These are phyloP conservation scores for Epichloe typhina DNA, from an alignment of 2,329 filamentous ascomycete species.

Conservation along the genomic window DNA sequence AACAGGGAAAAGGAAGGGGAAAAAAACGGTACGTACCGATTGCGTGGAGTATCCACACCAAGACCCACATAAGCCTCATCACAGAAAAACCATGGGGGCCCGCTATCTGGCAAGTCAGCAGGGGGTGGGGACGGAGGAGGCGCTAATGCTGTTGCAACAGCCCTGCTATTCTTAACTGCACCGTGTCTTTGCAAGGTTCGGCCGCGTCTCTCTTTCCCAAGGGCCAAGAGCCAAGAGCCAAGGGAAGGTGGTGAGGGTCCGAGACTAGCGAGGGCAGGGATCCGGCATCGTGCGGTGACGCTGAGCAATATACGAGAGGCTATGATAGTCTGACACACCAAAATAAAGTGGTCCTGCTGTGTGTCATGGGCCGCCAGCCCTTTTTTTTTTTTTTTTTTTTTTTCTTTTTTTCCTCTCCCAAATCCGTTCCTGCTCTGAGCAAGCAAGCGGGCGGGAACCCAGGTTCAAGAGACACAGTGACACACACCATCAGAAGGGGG, in stretches of 20 bases:
- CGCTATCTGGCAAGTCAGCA: slow-evolving; percentile 17
- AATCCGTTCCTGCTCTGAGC: background rate
- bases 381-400: slow-evolving; percentile 4
- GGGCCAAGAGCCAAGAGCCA: background rate
- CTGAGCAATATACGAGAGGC: slow-evolving; percentile 33
- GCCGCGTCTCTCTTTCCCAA: slow-evolving; percentile 9
- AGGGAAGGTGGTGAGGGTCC: slow-evolving; percentile 1
- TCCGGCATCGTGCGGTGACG: slow-evolving; percentile 25
- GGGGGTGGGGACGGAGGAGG: slow-evolving; percentile 10
- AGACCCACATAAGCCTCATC: slow-evolving; percentile 14
- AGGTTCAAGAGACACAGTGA: background rate
- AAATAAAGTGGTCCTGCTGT: slow-evolving; percentile 27
- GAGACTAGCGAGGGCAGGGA: slow-evolving; percentile 17
- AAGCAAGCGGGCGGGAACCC: slow-evolving; percentile 3
- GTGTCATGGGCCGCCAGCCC: slow-evolving; percentile 16
- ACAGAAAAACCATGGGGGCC: slow-evolving; percentile 14
- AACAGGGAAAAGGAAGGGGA: slow-evolving; percentile 1
- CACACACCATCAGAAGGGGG: background rate
- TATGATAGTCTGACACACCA: slow-evolving; percentile 37
- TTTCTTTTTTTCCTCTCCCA: too few species aligned
- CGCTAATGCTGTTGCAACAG: slow-evolving; percentile 21
- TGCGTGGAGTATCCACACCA: slow-evolving; percentile 25
- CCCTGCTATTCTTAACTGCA: slow-evolving; percentile 33
- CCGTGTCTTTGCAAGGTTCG: slow-evolving; percentile 17
- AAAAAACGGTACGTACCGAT: slow-evolving; percentile 12